Conservation (phyloP, 495 filamentous ascomycete species). For the Podospora conica region DNA sequence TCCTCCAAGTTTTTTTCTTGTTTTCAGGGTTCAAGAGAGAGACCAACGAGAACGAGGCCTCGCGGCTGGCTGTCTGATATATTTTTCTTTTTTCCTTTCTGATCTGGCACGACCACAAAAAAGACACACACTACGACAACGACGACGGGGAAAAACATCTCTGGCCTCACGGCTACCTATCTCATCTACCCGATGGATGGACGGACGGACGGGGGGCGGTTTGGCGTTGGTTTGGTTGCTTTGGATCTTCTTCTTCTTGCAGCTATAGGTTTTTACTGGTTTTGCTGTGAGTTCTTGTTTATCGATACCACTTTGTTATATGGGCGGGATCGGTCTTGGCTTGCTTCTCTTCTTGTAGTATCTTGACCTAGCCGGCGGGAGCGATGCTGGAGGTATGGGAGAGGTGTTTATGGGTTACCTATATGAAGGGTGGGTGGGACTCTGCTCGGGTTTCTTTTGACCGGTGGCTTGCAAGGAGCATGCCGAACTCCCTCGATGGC, state of each 20-base stretch:
- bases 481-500: too few species aligned
- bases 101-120: neutral
- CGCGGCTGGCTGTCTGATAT: slow-evolving; percentile 34
- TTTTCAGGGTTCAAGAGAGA: slow-evolving; percentile 16
- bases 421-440: too few species aligned
- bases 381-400: too few species aligned
- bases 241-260: slow-evolving; percentile 6
- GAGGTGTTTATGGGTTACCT: too few species aligned
- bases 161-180: slow-evolving; percentile 41
- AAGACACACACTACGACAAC: too few species aligned
- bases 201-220: neutral
- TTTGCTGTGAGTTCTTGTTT: neutral
- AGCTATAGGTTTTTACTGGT: too few species aligned
- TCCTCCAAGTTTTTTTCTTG: neutral
- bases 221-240: slow-evolving; percentile 19
- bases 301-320: neutral
- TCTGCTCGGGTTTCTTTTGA: too few species aligned
- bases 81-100: neutral
- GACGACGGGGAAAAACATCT: slow-evolving; percentile 28
- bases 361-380: too few species aligned
- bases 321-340: neutral
- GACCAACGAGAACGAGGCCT: slow-evolving; percentile 34
- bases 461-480: too few species aligned
- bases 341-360: neutral
- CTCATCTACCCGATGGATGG: neutral